A percentile compares a stretch with the other conserved stretches of the same genome.
These are phyloP conservation scores for Hypoxylon sp. DNA, from an alignment of 2,329 filamentous ascomycete genomes.

Conservation along the genomic window DNA sequence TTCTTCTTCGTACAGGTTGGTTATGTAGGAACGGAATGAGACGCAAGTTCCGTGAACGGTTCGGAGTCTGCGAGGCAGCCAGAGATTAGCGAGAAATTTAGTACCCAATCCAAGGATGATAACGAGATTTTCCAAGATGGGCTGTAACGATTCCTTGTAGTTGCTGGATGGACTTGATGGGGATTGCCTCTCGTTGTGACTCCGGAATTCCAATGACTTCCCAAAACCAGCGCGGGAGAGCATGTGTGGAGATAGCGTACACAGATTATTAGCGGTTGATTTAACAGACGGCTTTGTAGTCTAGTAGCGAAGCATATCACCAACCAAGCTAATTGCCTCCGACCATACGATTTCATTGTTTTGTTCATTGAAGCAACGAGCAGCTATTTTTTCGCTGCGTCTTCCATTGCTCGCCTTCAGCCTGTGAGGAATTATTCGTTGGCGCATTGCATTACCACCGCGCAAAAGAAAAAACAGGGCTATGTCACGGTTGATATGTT, in stretches of 20 bases:
- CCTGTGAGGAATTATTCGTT: slow-evolving; percentile 12
- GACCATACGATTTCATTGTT: slow-evolving; percentile 44
- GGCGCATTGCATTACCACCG: too few relatives aligned
- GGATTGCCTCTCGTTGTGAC: slow-evolving; percentile 36
- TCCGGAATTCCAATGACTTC: slow-evolving; percentile 45
- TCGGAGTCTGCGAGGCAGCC: slow-evolving; percentile 34
- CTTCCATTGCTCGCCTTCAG: slow-evolving; percentile 34
- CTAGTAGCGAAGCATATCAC: slow-evolving; percentile 45
- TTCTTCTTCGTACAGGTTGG: slow-evolving; percentile 44
- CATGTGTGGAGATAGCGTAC: slow-evolving; percentile 43
- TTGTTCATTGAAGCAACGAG: slow-evolving; percentile 43
- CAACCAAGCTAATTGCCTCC: slow-evolving; percentile 38
- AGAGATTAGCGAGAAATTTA: slow-evolving; percentile 37
- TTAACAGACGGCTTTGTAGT: slow-evolving; percentile 29
- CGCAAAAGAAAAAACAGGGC: background rate
- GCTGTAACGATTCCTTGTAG: slow-evolving; percentile 44
- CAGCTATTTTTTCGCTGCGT: slow-evolving; percentile 41
- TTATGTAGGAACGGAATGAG: slow-evolving; percentile 44
- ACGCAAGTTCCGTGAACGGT: slow-evolving; percentile 37
- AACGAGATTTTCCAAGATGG: slow-evolving; percentile 45
- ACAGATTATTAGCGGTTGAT: slow-evolving; percentile 39
- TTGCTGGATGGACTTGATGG: slow-evolving; percentile 23
- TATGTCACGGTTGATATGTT: slow-evolving; percentile 36
- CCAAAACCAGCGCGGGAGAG: slow-evolving; percentile 45
- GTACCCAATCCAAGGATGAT: slow-evolving; percentile 44